Evolutionary conservation across 371 early-diverging fungal species (phyloP).

Genomic region (Mucor racemosus): DNA sequence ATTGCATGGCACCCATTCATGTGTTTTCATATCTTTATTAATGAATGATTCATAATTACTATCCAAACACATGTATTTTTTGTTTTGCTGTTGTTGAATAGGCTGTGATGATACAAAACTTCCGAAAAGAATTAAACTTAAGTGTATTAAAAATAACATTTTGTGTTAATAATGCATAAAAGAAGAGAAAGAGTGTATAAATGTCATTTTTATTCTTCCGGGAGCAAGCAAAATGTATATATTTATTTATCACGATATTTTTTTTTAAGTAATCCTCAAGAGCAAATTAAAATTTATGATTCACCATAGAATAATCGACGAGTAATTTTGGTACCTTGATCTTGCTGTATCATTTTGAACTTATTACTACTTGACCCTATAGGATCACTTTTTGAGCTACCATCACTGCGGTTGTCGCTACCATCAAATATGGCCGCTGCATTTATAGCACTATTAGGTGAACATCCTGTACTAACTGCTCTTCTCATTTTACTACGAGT

Average conservation of each 20-base stretch:
- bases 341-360: not conserved
- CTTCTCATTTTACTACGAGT: not conserved
- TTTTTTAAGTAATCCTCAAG: not conserved
- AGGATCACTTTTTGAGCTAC: constrained; percentile 1
- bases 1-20: constrained; percentile 11
- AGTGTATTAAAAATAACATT: constrained; percentile 3
- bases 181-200: not conserved
- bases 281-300: not conserved
- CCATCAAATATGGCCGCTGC: not conserved
- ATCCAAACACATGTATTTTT: constrained; percentile 10
- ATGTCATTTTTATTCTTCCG: constrained; percentile 9
- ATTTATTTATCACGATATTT: not conserved
- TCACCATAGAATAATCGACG: constrained; percentile 5
- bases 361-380: not conserved
- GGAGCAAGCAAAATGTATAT: no score
- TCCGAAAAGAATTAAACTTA: not conserved
- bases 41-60: constrained; percentile 4
- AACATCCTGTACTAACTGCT: not conserved
- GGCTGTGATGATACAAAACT: not conserved
- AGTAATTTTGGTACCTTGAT: not conserved
- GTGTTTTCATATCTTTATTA: not conserved
- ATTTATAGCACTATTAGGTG: not conserved
- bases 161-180: not conserved
- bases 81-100: not conserved
- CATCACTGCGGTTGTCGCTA: not conserved